Percentiles rank a stretch among this genome's conserved stretches.
phyloP scores from a whole-genome alignment of 352 stramenopile species.

The Phytophthora kernoviae region DNA sequence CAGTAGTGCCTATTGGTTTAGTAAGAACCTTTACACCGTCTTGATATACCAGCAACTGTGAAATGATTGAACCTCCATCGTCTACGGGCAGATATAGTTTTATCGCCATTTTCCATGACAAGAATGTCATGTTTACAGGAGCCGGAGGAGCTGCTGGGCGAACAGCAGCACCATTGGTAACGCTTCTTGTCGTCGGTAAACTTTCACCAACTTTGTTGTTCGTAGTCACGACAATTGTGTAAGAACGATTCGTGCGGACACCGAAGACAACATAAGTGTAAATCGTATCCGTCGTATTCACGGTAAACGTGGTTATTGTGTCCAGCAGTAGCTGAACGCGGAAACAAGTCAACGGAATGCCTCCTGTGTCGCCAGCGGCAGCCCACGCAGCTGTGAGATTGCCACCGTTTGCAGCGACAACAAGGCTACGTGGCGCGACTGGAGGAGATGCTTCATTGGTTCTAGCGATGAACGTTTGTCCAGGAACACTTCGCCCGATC shows the following conservation, averaged over 20 bases:
- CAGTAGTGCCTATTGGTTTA: slow-evolving; percentile 1
- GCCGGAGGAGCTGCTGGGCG: slow-evolving; percentile 25
- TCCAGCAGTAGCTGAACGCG: slow-evolving; percentile 13
- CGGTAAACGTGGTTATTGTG: slow-evolving; percentile 1
- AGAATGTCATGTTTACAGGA: slow-evolving; percentile 27
- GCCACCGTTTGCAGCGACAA: slow-evolving; percentile 26
- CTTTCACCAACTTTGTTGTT: slow-evolving; percentile 37
- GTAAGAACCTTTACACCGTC: slow-evolving; percentile 33
- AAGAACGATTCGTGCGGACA: slow-evolving; percentile 28
- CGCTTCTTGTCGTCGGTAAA: background rate
- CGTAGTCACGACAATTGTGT: slow-evolving; percentile 31
- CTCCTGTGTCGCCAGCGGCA: slow-evolving; percentile 39
- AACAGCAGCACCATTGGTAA: slow-evolving; percentile 37
- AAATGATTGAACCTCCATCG: slow-evolving; percentile 43
- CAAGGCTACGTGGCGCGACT: slow-evolving; percentile 15
- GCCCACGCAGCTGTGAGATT: slow-evolving; percentile 39
- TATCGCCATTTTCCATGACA: slow-evolving; percentile 39
- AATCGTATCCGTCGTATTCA: slow-evolving; percentile 7
- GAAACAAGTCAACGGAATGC: slow-evolving; percentile 36
- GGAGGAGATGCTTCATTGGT: slow-evolving; percentile 36
- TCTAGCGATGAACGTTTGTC: slow-evolving; percentile 25
- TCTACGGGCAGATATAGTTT: slow-evolving; percentile 44
- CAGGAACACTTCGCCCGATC: slow-evolving; percentile 34
- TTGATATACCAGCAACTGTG: slow-evolving; percentile 44
- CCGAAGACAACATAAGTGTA: slow-evolving; percentile 24